These are phyloP conservation scores for Alternaria arbusti DNA, from an alignment of 2,329 filamentous ascomycete species.

Conservation along the genomic window DNA sequence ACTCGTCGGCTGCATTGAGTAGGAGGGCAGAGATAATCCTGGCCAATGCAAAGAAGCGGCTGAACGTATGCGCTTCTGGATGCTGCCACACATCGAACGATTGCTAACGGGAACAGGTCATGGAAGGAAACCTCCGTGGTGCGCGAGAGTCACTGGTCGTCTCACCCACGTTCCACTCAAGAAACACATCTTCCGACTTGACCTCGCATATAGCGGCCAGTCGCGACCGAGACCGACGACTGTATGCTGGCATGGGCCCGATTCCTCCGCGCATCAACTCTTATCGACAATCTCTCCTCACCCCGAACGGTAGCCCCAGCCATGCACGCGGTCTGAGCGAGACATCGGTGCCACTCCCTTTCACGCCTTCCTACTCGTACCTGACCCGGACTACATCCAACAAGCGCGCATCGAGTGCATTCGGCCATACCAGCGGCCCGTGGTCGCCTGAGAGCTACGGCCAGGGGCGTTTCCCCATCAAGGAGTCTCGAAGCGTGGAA, in stretches of 20 bases:
- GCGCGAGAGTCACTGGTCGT: constrained; percentile 72
- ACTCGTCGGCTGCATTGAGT: constrained; percentile 65
- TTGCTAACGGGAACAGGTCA: constrained; percentile 66
- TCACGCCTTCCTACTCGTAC: constrained; percentile 40
- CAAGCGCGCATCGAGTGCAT: constrained; percentile 49
- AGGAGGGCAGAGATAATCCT: constrained; percentile 87
- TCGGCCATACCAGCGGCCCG: constrained; percentile 46
- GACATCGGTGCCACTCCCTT: constrained; percentile 46
- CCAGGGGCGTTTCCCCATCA: constrained; percentile 45
- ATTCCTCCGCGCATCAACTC: constrained; percentile 42
- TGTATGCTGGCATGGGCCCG: constrained; percentile 46
- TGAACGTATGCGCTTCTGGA: constrained; percentile 69
- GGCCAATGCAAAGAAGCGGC: constrained; percentile 86
- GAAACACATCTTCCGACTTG: constrained; percentile 38
- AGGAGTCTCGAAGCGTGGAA: constrained; percentile 50
- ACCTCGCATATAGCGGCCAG: constrained; percentile 42
- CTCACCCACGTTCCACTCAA: constrained; percentile 58
- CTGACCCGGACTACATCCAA: constrained; percentile 31
- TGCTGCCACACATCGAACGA: constrained; percentile 3
- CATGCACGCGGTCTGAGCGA: constrained; percentile 53
- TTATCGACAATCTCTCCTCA: constrained; percentile 43
- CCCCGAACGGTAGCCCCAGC: constrained; percentile 36
- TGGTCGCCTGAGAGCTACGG: constrained; percentile 47
- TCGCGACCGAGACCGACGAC: constrained; percentile 43
- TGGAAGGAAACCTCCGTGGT: constrained; percentile 88